Evolutionary conservation across 805 yeast genomes (phyloP), one percentile per base, ranked within the genome.

Genomic region (Yarrowia sp.): DNA sequence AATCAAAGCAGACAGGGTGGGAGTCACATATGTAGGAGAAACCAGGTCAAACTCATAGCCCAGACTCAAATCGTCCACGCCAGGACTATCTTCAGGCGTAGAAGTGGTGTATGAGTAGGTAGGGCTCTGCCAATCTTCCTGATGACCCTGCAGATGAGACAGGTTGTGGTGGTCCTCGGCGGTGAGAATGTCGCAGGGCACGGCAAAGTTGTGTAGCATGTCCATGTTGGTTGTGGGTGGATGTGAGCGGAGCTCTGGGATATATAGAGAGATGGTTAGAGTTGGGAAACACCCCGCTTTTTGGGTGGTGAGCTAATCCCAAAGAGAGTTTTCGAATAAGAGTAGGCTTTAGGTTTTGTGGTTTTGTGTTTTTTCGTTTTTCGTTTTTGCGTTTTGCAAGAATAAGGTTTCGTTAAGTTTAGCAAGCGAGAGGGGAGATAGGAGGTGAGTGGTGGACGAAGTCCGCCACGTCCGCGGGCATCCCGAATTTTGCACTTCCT

Each of bases 341-440:
- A n/a, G n/a, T n/a, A 14, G 5, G 17, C 17, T 44, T 28, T 44
- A 10, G 2, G 48, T 14, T 10, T 35, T 35, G 10, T 35, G 38
- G 4, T 10, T 10, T 35, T 10, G 38, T 10, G 38, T 35, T 35
- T 35, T 35, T 35, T 35, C 38, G 38, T 35, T 35, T 35, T 35
- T n/a, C 15, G 2, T 2, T 45, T 47, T 47, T 32, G 36, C 32
- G 31, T 11, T 48, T 33, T 9, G 10, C 1, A 15, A 8, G 13
- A 28, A 4, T 18, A 18, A 17, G 11, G 35, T 44, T 44, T 44
- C 18, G 22, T 45, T 45, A 45, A 45, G 14, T 48, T 48, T 14
- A 48, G 41, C 55, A 48, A 35, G 55, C 55, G 55, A 48, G 55
- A 48, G 55, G 55, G 55, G 55, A 48, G 55, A 48, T 48, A 48